Conservation (phyloP, 371 early-diverging fungal species). For the Apophysomyces variabilis region DNA sequence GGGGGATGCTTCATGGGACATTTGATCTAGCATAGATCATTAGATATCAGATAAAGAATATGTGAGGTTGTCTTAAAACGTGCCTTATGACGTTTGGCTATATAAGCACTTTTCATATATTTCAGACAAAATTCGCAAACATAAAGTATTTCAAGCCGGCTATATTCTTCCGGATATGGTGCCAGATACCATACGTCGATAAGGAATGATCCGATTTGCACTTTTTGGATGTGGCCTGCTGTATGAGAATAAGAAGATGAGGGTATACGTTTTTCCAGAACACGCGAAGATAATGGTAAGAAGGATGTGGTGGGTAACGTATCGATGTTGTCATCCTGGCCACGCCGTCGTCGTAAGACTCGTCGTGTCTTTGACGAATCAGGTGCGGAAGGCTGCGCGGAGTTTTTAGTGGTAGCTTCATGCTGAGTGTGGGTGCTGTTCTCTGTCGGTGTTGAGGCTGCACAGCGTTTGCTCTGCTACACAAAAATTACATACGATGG, state of each 20-base stretch:
- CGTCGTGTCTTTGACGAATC: slow-evolving; percentile 12
- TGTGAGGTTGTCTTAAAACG: slow-evolving; percentile 14
- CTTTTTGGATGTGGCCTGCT: slow-evolving; percentile 64
- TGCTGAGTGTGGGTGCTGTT: slow-evolving; percentile 2
- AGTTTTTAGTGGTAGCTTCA: background rate
- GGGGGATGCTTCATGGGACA: slow-evolving; percentile 94
- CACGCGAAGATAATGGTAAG: slow-evolving; percentile 13
- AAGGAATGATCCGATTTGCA: slow-evolving; percentile 81
- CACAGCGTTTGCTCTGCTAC: background rate
- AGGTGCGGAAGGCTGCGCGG: background rate
- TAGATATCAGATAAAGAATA: background rate
- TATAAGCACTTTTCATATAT: slow-evolving; percentile 84
- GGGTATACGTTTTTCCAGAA: slow-evolving; percentile 7
- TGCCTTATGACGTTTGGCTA: slow-evolving; percentile 73
- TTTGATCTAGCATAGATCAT: slow-evolving; percentile 48
- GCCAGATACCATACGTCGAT: slow-evolving; percentile 98
- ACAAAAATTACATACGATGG: no score
- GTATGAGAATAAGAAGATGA: background rate
- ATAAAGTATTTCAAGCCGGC: slow-evolving; percentile 68
- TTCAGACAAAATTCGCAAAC: slow-evolving; percentile 98
- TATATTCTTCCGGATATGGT: slow-evolving; percentile 98
- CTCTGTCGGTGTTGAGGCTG: background rate
- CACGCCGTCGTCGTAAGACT: slow-evolving; percentile 8
- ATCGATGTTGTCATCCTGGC: background rate
- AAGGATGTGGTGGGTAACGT: slow-evolving; percentile 20